phyloP scores from a whole-genome alignment of 495 filamentous ascomycete species.

The Terfezia claveryi region DNA sequence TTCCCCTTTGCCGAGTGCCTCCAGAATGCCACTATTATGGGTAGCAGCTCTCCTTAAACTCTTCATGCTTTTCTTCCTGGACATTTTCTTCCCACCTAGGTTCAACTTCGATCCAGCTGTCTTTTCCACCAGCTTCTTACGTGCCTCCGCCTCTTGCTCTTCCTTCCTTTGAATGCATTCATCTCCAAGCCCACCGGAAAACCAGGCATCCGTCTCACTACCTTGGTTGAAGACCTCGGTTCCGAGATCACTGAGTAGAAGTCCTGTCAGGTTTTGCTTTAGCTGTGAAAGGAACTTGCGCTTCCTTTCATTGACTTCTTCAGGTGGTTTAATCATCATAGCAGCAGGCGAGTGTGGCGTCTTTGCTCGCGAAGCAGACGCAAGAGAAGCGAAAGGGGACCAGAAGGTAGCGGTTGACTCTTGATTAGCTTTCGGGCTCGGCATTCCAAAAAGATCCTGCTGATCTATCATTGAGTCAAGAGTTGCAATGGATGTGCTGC shows the following conservation, averaged over 20 bases:
- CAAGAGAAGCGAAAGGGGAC: constrained; percentile 55
- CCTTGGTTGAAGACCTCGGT: constrained; percentile 63
- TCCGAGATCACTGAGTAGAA: constrained; percentile 77
- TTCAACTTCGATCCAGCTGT: constrained; percentile 25
- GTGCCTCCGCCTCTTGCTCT: constrained; percentile 30
- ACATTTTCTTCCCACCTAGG: constrained; percentile 21
- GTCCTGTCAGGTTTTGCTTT: constrained; percentile 55
- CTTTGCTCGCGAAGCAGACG: constrained; percentile 24
- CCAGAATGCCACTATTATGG: constrained; percentile 16
- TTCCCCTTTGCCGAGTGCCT: constrained; percentile 22
- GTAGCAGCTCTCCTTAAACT: constrained; percentile 18
- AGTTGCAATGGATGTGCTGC: constrained; percentile 28
- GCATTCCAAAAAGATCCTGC: constrained; percentile 43
- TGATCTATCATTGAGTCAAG: constrained; percentile 44
- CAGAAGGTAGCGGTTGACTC: constrained; percentile 71
- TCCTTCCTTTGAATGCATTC: constrained; percentile 58
- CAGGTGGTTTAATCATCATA: constrained; percentile 11
- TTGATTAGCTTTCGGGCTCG: constrained; percentile 47
- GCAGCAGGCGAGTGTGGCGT: constrained; percentile 16
- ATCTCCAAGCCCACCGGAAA: constrained; percentile 49
- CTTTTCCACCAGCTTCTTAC: constrained; percentile 19
- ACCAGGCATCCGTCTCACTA: constrained; percentile 87
- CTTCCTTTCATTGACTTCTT: constrained; percentile 28
- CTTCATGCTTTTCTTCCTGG: constrained; percentile 36
- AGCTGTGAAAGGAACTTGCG: constrained; percentile 50